Evolutionary conservation across 176 grass and related monocot species (phyloP).

Genomic region (Musa troglodytarum): DNA sequence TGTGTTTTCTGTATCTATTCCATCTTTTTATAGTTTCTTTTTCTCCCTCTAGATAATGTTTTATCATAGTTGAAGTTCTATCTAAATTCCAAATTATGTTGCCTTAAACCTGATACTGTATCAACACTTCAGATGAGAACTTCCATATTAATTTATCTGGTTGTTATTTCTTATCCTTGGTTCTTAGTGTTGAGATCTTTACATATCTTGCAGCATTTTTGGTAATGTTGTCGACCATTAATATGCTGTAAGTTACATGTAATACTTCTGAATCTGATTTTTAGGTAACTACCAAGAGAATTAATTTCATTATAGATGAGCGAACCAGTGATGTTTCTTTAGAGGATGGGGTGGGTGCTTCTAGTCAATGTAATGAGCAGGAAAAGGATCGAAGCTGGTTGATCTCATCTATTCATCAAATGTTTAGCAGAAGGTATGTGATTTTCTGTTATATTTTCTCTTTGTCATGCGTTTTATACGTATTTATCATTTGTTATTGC

Average conservation of each 20-base stretch:
- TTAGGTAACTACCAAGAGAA: constrained; percentile 94
- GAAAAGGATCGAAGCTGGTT: constrained; percentile 98
- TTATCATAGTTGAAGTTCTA: neutral
- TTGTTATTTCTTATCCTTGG: neutral
- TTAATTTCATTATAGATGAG: constrained; percentile 88
- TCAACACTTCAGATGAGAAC: no score
- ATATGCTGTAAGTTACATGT: neutral
- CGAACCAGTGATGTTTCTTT: constrained; percentile 34
- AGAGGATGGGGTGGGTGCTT: constrained; percentile 44
- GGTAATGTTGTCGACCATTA: neutral
- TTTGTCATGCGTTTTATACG: neutral
- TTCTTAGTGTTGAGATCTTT: neutral
- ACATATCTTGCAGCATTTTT: constrained; percentile 12
- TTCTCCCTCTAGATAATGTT: neutral
- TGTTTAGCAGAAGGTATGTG: constrained; percentile 84
- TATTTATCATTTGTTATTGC: no score
- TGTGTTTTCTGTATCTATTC: neutral
- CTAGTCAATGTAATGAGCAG: constrained; percentile 43
- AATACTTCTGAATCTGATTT: neutral
- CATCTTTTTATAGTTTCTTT: neutral
- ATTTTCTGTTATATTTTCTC: constrained; percentile 17
- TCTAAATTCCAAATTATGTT: neutral
- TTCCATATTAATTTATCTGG: no score
- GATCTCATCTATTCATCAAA: constrained; percentile 93
- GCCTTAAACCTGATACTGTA: no score